Conservation (phyloP, 2,329 filamentous ascomycete genomes). For the Fusarium secorum region DNA sequence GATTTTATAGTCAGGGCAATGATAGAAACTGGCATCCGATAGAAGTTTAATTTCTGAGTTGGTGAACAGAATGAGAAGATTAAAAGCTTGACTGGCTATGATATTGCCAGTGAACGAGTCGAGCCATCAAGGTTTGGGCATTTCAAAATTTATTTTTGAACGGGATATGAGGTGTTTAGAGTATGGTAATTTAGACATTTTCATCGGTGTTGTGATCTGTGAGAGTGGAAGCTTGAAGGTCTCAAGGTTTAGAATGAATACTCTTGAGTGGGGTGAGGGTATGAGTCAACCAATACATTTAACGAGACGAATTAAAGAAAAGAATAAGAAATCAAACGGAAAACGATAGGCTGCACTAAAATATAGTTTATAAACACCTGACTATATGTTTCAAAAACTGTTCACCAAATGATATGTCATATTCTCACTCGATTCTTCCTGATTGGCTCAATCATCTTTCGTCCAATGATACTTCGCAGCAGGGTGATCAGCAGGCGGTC, state of each 20-base stretch:
- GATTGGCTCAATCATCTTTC: slow-evolving; percentile 38
- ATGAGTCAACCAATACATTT: background rate
- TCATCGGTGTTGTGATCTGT: background rate
- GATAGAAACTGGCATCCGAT: too few species aligned
- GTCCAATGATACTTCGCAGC: slow-evolving; percentile 52
- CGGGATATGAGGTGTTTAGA: fast-evolving
- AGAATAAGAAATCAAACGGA: background rate
- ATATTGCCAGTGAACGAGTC: background rate
- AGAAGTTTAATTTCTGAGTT: too few species aligned
- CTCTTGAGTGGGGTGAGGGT: background rate
- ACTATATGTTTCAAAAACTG: background rate
- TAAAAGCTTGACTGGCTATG: background rate
- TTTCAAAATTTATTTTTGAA: fast-evolving
- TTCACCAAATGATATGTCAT: too few species aligned
- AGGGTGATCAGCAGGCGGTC: slow-evolving; percentile 50
- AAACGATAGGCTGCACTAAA: too few species aligned
- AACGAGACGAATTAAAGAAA: too few species aligned
- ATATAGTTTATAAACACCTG: background rate
- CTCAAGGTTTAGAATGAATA: background rate
- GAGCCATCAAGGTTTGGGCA: too few species aligned
- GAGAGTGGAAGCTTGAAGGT: background rate
- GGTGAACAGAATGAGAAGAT: too few species aligned
- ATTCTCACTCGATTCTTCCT: background rate
- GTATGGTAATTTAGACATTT: too few species aligned
- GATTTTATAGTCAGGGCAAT: background rate